Base-by-base conservation (phyloP, 768 basidiomycete genomes). In the Tylopilus rubrobrunneus region DNA sequence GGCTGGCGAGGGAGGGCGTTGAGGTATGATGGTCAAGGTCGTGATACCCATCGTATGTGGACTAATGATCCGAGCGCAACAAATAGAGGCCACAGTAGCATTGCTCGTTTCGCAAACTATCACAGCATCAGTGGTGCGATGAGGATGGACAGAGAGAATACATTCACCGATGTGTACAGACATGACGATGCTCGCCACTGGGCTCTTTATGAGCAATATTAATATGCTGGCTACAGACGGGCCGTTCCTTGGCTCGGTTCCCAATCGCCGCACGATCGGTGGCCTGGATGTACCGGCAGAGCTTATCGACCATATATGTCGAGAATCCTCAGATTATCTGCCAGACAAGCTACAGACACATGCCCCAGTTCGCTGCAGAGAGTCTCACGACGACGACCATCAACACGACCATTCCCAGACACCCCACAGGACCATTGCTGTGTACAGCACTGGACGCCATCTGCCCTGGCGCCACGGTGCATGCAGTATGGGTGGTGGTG, bases 81-180 rank as follows among this genome's bases (percentile, higher is more conserved):
- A 57, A 15, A 56, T 56, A 23, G 31, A 14, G 6, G 48, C 40
- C 17, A 57, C 56, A 2, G 54, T 56, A 25, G 42, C 33, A 29
- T 57, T 57, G 44, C 27, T 45, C 8, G 53, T 29, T 37, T 49
- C 33, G 39, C 56, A 57, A 5, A 25, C 44, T 46, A 14, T 15
- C 12, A 15, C 36, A 10, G 39, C 5, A 19, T 21, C 19, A 40
- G 39, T 21, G 7, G n/a, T 40, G 39, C 3, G 5, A 8, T 9
- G 19, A 19, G 19, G 39, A 19, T 40, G 15, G 8, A 37, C 3
- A 19, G 39, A 8, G n/a, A 10, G 12, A 15, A 1, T 8, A 21
- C 5, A 1, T 19, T 40, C 19, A 40, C 19, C 39, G n/a, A 21
- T 19, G 39, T 40, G 7, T 3, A 4, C 3, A 1, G 39, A 7